phyloP scores from a whole-genome alignment of 345 rosid species.

The Erodium maritimum region DNA sequence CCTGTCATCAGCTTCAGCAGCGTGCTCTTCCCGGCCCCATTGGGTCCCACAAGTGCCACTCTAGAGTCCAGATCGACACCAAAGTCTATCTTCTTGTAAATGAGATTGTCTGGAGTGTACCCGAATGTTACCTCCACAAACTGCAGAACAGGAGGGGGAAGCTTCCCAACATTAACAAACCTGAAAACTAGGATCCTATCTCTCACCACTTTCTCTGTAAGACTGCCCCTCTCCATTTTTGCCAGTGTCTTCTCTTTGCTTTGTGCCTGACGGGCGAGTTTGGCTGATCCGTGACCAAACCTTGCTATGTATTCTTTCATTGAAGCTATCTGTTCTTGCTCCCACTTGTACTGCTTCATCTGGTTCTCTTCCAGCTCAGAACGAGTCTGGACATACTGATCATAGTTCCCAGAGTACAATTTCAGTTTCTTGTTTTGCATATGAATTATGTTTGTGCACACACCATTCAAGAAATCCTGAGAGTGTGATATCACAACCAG shows the following conservation, averaged over 20 bases:
- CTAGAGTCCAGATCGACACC: constrained; percentile 95
- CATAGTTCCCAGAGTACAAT: constrained; percentile 79
- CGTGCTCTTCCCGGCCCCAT: constrained; percentile 97
- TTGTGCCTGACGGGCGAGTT: constrained; percentile 97
- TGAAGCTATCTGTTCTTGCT: constrained; percentile 92
- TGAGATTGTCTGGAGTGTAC: constrained; percentile 66
- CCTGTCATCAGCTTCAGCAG: constrained; percentile 97
- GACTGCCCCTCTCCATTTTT: constrained; percentile 98
- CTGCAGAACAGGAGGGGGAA: constrained; percentile 96
- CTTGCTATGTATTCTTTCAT: constrained; percentile 99
- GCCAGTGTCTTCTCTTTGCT: constrained; percentile 98
- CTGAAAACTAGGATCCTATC: constrained; percentile 80
- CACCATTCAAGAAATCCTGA: constrained; percentile 93
- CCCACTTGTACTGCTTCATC: constrained; percentile 99
- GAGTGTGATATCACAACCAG: constrained; percentile 94
- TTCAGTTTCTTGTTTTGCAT: constrained; percentile 84
- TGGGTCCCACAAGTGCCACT: constrained; percentile 89
- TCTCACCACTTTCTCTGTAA: constrained; percentile 66
- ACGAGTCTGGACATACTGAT: constrained; percentile 96
- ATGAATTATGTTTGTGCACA: constrained; percentile 93
- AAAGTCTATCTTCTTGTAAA: constrained; percentile 79
- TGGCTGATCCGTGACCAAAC: constrained; percentile 98
- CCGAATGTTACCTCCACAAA: constrained; percentile 92
- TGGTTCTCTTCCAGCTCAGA: constrained; percentile 91
- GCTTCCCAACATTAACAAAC: constrained; percentile 87